phyloP scores from a whole-genome alignment of 495 filamentous ascomycete genomes.

The Neurospora terricola region DNA sequence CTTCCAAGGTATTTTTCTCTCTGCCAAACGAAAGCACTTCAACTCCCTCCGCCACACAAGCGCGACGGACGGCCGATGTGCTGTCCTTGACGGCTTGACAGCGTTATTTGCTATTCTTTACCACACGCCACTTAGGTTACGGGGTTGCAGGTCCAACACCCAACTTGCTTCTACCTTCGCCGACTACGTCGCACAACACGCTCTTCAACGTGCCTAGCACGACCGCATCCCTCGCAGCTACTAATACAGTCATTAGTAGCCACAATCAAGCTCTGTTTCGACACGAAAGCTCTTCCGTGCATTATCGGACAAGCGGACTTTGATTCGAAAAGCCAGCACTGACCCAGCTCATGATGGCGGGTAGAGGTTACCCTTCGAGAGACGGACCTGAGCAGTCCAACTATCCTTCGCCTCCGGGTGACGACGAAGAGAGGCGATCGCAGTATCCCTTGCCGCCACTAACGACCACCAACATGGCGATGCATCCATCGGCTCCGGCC shows the following conservation, averaged over 20 bases:
- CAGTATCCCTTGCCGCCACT: background rate
- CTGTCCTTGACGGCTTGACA: background rate
- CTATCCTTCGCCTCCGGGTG: constrained; percentile 39
- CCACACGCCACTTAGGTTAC: background rate
- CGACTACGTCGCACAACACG: background rate
- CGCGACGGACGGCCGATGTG: background rate
- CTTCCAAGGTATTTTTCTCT: background rate
- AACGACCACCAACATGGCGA: constrained; percentile 1
- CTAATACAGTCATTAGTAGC: background rate
- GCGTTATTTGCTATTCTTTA: background rate
- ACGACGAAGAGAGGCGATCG: constrained; percentile 27
- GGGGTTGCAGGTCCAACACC: background rate
- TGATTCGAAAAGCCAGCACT: background rate
- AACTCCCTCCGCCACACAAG: background rate
- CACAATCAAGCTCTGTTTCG: background rate
- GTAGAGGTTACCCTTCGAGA: constrained; percentile 26
- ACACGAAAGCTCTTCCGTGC: background rate
- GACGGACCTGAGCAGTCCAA: constrained; percentile 30
- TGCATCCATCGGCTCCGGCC: background rate
- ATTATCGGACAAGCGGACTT: background rate
- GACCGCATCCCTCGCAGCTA: background rate
- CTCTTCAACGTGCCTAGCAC: background rate
- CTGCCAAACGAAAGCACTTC: background rate
- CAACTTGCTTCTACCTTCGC: background rate
- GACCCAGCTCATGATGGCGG: background rate